Conservation (phyloP, 83 land plant species). For the Diphasiastrum complanatum region DNA sequence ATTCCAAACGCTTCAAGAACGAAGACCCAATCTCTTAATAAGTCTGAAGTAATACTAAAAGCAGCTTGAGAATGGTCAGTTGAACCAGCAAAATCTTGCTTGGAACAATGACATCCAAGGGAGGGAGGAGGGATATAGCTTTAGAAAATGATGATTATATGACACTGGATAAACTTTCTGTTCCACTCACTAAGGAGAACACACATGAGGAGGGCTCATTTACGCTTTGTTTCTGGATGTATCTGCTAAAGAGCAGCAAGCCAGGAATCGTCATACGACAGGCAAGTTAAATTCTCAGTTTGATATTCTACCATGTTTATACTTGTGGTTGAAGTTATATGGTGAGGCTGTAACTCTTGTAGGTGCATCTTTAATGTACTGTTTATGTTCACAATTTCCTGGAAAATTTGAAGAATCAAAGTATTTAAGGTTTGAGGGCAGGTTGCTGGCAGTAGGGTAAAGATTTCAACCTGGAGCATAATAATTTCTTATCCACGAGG, state of each 20-base stretch:
- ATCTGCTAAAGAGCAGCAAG: conserved; percentile 21
- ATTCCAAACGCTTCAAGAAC: too few relatives aligned
- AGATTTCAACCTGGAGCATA: too few relatives aligned
- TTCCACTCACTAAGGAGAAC: conserved; percentile 11
- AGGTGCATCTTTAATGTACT: too few relatives aligned
- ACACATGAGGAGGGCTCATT: conserved; percentile 21
- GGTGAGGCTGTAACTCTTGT: not conserved
- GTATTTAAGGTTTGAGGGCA: too few relatives aligned
- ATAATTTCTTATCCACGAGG: too few relatives aligned
- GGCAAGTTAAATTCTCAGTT: conserved; percentile 10
- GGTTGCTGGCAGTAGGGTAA: too few relatives aligned
- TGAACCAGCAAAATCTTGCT: too few relatives aligned
- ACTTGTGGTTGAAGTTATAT: conserved; percentile 4
- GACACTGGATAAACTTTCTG: conserved; percentile 15
- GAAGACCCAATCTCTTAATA: too few relatives aligned
- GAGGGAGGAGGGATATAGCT: conserved; percentile 7
- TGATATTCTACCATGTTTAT: not conserved
- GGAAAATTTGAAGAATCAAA: too few relatives aligned
- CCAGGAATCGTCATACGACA: conserved; percentile 18
- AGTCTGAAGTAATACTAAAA: too few relatives aligned
- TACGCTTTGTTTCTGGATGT: conserved; percentile 29
- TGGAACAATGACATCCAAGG: conserved; percentile 16
- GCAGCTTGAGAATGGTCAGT: too few relatives aligned
- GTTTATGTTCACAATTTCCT: too few relatives aligned
- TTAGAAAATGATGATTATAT: conserved; percentile 23